Evolutionary conservation across 108 stramenopile genomes (phyloP), one percentile per base, ranked within the genome.

Genomic region (Fragilaria radians): DNA sequence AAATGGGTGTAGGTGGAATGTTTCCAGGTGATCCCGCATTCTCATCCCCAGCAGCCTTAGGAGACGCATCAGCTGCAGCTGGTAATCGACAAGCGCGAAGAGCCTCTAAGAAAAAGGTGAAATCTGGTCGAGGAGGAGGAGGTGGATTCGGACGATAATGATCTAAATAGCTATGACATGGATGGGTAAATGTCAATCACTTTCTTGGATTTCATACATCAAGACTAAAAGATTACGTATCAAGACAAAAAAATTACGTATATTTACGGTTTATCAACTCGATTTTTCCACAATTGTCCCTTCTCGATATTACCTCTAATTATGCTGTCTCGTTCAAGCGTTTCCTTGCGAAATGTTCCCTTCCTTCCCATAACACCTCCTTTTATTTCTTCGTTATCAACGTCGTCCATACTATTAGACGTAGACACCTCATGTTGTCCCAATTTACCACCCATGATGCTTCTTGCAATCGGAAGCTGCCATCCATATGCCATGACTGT

Each of bases 401-500:
- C 70, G 32, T 60, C 55, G 30, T 70, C 67, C 17, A 63, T 57
- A 36, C 46, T n/a, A 7, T 59, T 63, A 32, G 48, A 33, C 32
- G 48, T 22, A 11, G 76, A 58, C 30, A 70, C 56, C 31, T 63
- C 59, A 32, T 64, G 58, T 48, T 63, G 64, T 61, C 69, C 68
- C 49, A 73, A 27, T 46, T 72, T 69, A 14, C 14, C 14, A 1
- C 82, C 79, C 82, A 88, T 86, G 51, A 92, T 75, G 25, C 72
- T 54, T 49, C 90, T 72, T 17, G 91, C 87, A 61, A 86, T 83
- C 4, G 87, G 85, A n/a, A 86, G 59, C 52, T 92, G 91, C 87
- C 87, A 88, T 25, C 87, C 91, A 58, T 85, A 88, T 19, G 84
- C 91, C 50, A 93, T 76, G 1, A 94, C 94, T 17, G 93, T 96